Conservation (phyloP, 2,329 filamentous ascomycete species). For the Moelleriella libera region DNA sequence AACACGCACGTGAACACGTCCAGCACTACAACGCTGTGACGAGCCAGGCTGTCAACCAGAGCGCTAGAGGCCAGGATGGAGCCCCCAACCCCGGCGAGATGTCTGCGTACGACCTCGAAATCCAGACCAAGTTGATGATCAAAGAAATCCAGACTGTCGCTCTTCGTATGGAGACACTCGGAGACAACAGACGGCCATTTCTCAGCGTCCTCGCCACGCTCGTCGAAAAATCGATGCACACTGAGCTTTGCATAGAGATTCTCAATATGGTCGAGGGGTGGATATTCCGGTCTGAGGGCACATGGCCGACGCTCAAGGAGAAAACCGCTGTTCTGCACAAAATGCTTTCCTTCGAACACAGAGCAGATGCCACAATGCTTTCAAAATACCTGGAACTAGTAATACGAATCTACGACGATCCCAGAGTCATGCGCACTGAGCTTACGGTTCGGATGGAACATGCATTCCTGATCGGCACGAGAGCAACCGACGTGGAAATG, state of each 20-base stretch:
- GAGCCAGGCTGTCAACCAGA: conserved; percentile 30
- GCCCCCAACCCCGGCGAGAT: conserved; percentile 40
- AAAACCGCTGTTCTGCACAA: conserved; percentile 98
- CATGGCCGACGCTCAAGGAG: conserved; percentile 94
- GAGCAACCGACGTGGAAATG: conserved; percentile 91
- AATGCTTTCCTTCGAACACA: conserved; percentile 90
- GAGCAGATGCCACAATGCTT: conserved; percentile 69
- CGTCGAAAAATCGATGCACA: conserved; percentile 87
- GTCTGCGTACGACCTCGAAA: conserved; percentile 65
- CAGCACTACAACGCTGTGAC: conserved; percentile 51
- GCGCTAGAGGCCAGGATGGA: conserved; percentile 36
- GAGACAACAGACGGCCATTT: conserved; percentile 83
- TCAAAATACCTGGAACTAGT: conserved; percentile 92
- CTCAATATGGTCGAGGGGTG: conserved; percentile 86
- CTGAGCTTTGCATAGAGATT: conserved; percentile 79
- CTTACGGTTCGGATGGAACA: conserved; percentile 95
- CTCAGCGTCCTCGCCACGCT: conserved; percentile 88
- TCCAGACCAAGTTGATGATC: conserved; percentile 83
- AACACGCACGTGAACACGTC: conserved; percentile 88
- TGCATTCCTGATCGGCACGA: conserved; percentile 88
- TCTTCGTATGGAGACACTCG: conserved; percentile 80
- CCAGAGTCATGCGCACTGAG: conserved; percentile 87
- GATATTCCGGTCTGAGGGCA: conserved; percentile 92
- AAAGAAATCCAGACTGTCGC: conserved; percentile 92
- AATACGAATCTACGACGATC: conserved; percentile 95